A percentile compares a stretch with the other conserved stretches of the same genome.
phyloP scores from a whole-genome alignment of 129 eudicot species.

The Dittrichia graveolens region DNA sequence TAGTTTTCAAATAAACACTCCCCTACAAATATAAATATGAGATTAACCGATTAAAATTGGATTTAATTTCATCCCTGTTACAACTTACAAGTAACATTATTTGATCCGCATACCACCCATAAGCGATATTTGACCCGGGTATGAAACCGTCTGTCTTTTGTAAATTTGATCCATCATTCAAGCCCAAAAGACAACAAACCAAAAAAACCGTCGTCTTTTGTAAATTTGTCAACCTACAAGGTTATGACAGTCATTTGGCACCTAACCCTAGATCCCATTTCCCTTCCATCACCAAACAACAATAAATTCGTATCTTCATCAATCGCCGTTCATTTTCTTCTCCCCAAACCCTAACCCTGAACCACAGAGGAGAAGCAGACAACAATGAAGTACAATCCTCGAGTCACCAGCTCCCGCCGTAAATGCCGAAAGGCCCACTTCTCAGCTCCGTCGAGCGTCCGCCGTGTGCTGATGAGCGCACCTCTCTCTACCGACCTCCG shows the following conservation, averaged over 20 bases:
- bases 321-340: slow-evolving; percentile 11
- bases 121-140: no score
- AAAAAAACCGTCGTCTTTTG: neutral
- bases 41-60: no score
- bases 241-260: neutral
- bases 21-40: no score
- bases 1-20: no score
- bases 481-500: slow-evolving; percentile 40
- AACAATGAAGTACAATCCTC: slow-evolving; percentile 66
- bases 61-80: no score
- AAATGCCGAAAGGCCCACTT: slow-evolving; percentile 81
- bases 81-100: no score
- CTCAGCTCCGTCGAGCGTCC: slow-evolving; percentile 68
- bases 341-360: slow-evolving; percentile 7
- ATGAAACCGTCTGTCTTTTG: no score
- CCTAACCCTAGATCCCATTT: slow-evolving; percentile 14
- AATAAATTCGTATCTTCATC: neutral
- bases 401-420: slow-evolving; percentile 64
- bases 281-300: neutral
- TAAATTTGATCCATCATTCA: no score
- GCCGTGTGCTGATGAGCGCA: slow-evolving; percentile 61
- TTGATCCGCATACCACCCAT: no score
- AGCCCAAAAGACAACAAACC: neutral
- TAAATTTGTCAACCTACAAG: neutral
- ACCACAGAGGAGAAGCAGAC: slow-evolving; percentile 11